Percentiles rank a stretch among this genome's conserved stretches.
phyloP scores from a whole-genome alignment of 345 rosid species.

The Lagerstroemia speciosa region DNA sequence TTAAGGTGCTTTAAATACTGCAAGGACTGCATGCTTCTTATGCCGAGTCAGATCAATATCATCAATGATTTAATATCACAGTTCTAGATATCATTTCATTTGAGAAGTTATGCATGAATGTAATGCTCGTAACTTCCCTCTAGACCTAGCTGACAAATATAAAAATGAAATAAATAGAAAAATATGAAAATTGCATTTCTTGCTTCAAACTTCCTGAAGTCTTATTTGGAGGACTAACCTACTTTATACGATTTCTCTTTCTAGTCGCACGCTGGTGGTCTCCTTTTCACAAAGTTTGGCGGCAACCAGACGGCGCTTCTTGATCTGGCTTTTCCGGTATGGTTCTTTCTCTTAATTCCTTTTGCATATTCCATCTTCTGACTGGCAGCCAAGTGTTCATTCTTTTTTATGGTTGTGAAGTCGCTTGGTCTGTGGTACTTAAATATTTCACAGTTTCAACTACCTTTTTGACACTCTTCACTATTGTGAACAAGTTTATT shows the following conservation, averaged over 20 bases:
- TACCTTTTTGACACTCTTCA: background rate
- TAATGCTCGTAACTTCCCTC: too few species aligned
- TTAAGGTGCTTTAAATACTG: background rate
- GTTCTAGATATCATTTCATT: background rate
- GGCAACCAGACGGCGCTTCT: slow-evolving; percentile 81
- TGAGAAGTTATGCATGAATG: background rate
- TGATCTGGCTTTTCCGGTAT: slow-evolving; percentile 84
- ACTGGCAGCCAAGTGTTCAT: background rate
- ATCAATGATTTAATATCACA: background rate
- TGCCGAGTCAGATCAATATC: background rate
- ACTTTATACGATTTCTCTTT: slow-evolving; percentile 16
- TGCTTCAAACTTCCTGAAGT: too few species aligned
- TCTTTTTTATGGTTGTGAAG: background rate
- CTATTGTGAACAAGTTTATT: background rate
- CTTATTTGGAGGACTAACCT: background rate
- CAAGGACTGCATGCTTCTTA: background rate
- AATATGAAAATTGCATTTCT: too few species aligned
- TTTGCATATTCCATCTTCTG: background rate
- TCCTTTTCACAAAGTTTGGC: slow-evolving; percentile 76
- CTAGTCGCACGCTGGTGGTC: slow-evolving; percentile 89
- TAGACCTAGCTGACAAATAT: too few species aligned
- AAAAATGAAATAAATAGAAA: too few species aligned
- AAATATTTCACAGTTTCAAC: background rate
- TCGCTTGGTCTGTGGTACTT: background rate
- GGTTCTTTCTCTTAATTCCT: slow-evolving; percentile 1